Conservation (phyloP, 228 moss, liverwort and hornwort species). For the Sphagnum magellanicum region DNA sequence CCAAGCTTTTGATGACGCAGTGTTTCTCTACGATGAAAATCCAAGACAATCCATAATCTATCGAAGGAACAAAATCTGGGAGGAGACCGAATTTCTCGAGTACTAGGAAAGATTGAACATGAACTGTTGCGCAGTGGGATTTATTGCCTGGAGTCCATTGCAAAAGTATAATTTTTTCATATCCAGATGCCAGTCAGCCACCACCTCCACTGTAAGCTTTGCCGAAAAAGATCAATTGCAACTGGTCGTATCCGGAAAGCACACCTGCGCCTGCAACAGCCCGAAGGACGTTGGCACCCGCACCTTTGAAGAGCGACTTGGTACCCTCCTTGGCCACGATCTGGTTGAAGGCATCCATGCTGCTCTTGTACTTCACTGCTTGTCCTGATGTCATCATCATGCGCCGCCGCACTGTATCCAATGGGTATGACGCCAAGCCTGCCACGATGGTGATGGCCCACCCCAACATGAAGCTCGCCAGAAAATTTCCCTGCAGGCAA, state of each 20-base stretch:
- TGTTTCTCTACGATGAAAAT: no score
- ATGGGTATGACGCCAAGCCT: conserved; percentile 39
- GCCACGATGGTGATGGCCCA: conserved; percentile 46
- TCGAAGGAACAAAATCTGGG: no score
- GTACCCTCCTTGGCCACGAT: conserved; percentile 45
- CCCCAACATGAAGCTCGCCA: conserved; percentile 45
- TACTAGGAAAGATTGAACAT: no score
- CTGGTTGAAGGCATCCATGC: conserved; percentile 34
- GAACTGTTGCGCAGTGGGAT: no score
- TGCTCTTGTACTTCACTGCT: conserved; percentile 46
- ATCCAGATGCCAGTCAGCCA: conserved; percentile 8
- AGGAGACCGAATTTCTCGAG: no score
- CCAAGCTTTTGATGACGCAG: no score
- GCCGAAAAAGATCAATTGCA: conserved; percentile 45
- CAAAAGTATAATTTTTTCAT: no score
- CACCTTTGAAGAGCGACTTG: conserved; percentile 41
- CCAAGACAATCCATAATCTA: no score
- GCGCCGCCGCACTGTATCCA: conserved; percentile 46
- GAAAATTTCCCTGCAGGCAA: conserved; percentile 29
- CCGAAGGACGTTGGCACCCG: conserved; percentile 43
- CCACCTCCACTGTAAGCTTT: conserved; percentile 44
- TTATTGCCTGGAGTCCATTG: no score
- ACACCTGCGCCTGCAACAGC: conserved; percentile 49
- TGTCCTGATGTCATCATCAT: conserved; percentile 59
- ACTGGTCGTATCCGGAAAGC: conserved; percentile 45